Percentiles rank a stretch among this genome's conserved stretches.
Evolutionary conservation across 2,329 filamentous ascomycete genomes (phyloP).

Genomic region (Talaromyces sp.): DNA sequence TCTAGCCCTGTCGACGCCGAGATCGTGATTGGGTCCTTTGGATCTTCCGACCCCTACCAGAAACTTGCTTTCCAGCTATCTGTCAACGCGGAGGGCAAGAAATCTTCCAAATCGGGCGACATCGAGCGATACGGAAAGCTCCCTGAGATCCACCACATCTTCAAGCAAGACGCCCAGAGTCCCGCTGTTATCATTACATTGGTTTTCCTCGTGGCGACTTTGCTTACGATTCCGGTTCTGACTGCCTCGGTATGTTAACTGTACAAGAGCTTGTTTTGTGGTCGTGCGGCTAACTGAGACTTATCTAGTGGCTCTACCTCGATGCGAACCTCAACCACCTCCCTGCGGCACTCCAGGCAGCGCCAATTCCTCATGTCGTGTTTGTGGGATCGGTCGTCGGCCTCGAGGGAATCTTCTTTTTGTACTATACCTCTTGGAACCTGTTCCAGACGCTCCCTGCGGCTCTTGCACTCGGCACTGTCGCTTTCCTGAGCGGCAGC

Average conservation of each 20-base stretch:
- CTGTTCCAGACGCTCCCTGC: constrained; percentile 83
- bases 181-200: constrained; percentile 75
- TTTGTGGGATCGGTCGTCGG: constrained; percentile 84
- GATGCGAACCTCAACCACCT: constrained; percentile 81
- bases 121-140: constrained; percentile 79
- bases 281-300: constrained; percentile 15
- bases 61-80: constrained; percentile 68
- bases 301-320: constrained; percentile 66
- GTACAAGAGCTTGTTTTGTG: constrained; percentile 9
- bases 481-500: constrained; percentile 80
- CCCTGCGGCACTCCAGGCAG: constrained; percentile 65
- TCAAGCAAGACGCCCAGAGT: constrained; percentile 72
- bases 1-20: constrained; percentile 68
- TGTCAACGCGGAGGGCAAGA: constrained; percentile 59
- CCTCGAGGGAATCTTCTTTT: constrained; percentile 87
- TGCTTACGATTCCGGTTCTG: constrained; percentile 68
- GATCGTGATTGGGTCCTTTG: constrained; percentile 82
- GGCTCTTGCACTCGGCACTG: constrained; percentile 60
- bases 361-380: constrained; percentile 73
- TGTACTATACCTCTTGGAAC: constrained; percentile 91
- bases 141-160: constrained; percentile 84
- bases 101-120: constrained; percentile 56
- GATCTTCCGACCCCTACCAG: constrained; percentile 63
- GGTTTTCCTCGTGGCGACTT: constrained; percentile 67
- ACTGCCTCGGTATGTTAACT: constrained; percentile 56